These are phyloP conservation scores for Fusarium longipes DNA, from an alignment of 2,329 filamentous ascomycete genomes.

Conservation along the genomic window DNA sequence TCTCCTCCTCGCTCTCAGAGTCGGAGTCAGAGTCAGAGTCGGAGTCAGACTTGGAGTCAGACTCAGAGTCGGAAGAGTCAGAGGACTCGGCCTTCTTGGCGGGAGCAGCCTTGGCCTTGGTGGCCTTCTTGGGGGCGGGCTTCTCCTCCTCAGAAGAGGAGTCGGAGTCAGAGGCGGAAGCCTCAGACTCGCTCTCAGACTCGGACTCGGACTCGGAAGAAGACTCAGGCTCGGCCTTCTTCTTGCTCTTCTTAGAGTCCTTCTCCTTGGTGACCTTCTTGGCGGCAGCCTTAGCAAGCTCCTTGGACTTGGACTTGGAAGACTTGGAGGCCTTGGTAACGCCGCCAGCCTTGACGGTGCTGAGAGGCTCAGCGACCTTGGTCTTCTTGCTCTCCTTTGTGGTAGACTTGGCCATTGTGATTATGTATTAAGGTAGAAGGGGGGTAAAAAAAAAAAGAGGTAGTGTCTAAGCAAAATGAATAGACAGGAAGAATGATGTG, in stretches of 20 bases:
- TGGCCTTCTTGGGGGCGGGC: slow-evolving; percentile 53
- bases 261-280: slow-evolving; percentile 62
- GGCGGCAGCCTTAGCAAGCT: slow-evolving; percentile 69
- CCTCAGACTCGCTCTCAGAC: slow-evolving; percentile 55
- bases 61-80: slow-evolving; percentile 49
- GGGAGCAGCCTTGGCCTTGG: slow-evolving; percentile 50
- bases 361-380: slow-evolving; percentile 63
- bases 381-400: slow-evolving; percentile 65
- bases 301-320: slow-evolving; percentile 74
- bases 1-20: slow-evolving; percentile 51
- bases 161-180: slow-evolving; percentile 52
- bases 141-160: slow-evolving; percentile 52
- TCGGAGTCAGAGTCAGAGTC: slow-evolving; percentile 50
- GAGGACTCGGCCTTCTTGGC: slow-evolving; percentile 48
- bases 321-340: slow-evolving; percentile 75
- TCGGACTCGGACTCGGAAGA: slow-evolving; percentile 57
- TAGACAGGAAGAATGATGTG: slow-evolving; percentile 29
- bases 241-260: slow-evolving; percentile 63
- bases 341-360: slow-evolving; percentile 72
- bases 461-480: slow-evolving; percentile 23
- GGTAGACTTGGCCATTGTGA: slow-evolving; percentile 75
- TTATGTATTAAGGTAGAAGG: slow-evolving; percentile 36
- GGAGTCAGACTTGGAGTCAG: slow-evolving; percentile 49
- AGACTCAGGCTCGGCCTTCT: slow-evolving; percentile 57
- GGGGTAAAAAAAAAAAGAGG: slow-evolving; percentile 7